A percentile compares a stretch with the other conserved stretches of the same genome.
phyloP scores from a whole-genome alignment of 345 rosid genomes.

The Camelina sativa region DNA sequence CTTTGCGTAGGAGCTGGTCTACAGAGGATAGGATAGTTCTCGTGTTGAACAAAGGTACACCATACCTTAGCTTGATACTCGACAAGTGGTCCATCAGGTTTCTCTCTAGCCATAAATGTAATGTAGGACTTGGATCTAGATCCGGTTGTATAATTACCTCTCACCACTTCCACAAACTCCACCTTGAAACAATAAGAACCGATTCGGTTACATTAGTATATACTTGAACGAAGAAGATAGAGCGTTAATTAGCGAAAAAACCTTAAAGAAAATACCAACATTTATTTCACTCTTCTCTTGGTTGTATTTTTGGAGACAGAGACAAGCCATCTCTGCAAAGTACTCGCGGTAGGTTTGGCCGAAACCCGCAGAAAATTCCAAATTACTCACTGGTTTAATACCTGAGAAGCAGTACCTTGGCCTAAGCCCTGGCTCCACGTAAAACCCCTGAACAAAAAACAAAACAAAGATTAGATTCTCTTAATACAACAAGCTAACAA shows the following conservation, averaged over 20 bases:
- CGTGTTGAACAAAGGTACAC: background rate
- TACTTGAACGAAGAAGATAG: too few species aligned
- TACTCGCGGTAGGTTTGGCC: constrained; percentile 20
- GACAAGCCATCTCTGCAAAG: constrained; percentile 22
- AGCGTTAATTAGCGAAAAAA: too few species aligned
- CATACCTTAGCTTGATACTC: constrained; percentile 20
- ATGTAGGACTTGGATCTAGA: constrained; percentile 1
- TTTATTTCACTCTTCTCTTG: background rate
- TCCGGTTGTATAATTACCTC: background rate
- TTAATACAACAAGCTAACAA: background rate
- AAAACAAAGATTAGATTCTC: background rate
- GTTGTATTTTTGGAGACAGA: constrained; percentile 8
- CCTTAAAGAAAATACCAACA: too few species aligned
- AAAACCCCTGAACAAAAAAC: constrained; percentile 3
- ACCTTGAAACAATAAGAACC: background rate
- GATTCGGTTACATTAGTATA: too few species aligned
- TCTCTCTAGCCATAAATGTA: constrained; percentile 11
- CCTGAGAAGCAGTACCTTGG: background rate
- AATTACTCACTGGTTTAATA: background rate
- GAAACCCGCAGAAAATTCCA: background rate
- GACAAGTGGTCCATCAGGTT: constrained; percentile 15
- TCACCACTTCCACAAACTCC: constrained; percentile 2
- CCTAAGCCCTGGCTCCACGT: constrained; percentile 14
- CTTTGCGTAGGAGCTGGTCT: background rate
- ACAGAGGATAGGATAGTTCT: constrained; percentile 17